Percentiles rank a stretch among this genome's conserved stretches.
These are phyloP conservation scores for Aspergillus fumigatus DNA, from an alignment of 2,329 filamentous ascomycete genomes.

Conservation along the genomic window DNA sequence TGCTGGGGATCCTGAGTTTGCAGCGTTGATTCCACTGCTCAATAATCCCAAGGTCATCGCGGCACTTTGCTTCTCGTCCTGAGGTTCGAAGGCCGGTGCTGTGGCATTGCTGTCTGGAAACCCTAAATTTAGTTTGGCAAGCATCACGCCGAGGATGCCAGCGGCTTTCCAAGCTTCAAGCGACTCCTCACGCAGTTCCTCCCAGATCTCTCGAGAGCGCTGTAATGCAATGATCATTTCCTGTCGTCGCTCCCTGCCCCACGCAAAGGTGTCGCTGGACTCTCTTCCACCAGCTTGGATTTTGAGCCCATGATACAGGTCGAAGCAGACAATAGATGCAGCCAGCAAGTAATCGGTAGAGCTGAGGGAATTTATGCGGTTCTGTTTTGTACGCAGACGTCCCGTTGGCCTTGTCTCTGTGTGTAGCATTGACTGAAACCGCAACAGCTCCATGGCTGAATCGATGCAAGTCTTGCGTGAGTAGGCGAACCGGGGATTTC, in stretches of 20 bases:
- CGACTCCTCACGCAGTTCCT: conserved; percentile 67
- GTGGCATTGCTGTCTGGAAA: conserved; percentile 21
- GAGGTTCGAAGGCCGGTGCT: conserved; percentile 31
- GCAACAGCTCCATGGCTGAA: conserved; percentile 75
- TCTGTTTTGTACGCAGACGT: conserved; percentile 67
- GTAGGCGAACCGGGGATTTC: conserved; percentile 76
- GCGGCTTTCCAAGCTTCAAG: conserved; percentile 89
- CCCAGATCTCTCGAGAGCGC: conserved; percentile 73
- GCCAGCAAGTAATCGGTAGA: conserved; percentile 83
- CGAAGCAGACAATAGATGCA: conserved; percentile 77
- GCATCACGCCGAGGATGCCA: conserved; percentile 74
- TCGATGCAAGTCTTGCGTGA: conserved; percentile 82
- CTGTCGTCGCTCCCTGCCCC: conserved; percentile 49
- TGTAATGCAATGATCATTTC: conserved; percentile 76
- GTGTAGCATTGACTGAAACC: conserved; percentile 71
- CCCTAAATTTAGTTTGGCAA: conserved; percentile 63
- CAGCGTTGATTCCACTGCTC: conserved; percentile 57
- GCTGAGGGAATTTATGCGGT: conserved; percentile 73
- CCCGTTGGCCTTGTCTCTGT: conserved; percentile 69
- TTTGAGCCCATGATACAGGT: conserved; percentile 62
- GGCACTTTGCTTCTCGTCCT: conserved; percentile 59
- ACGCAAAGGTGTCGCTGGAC: conserved; percentile 42
- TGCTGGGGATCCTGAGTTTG: conserved; percentile 27
- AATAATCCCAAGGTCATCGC: conserved; percentile 68
- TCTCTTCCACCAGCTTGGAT: conserved; percentile 28